A percentile compares a stretch with the other conserved stretches of the same genome.
Evolutionary conservation across 75 land plant species (phyloP).

Genomic region (Selaginella moellendorffii): DNA sequence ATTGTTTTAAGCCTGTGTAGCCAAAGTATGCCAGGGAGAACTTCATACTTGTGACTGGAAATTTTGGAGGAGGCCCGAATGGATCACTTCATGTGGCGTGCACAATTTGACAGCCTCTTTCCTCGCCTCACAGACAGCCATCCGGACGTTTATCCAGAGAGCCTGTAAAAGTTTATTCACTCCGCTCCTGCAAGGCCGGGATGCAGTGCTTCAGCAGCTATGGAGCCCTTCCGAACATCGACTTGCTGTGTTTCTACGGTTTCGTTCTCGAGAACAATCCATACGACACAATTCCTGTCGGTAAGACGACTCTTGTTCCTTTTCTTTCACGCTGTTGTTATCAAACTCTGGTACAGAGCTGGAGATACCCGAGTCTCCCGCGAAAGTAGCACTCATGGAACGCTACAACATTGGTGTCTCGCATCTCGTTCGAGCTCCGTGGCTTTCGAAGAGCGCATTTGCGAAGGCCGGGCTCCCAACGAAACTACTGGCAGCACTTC

Average conservation of each 20-base stretch:
- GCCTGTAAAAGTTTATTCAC: constrained; percentile 29
- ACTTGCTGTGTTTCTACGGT: constrained; percentile 67
- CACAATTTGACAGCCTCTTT: too few relatives aligned
- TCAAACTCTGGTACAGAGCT: constrained; percentile 30
- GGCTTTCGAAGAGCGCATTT: constrained; percentile 33
- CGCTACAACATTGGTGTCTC: constrained; percentile 12
- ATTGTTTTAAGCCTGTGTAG: too few relatives aligned
- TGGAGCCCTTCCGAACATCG: constrained; percentile 46
- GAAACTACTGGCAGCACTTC: constrained; percentile 35
- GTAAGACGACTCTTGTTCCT: constrained; percentile 24
- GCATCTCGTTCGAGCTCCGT: constrained; percentile 62
- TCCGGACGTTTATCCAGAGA: too few relatives aligned
- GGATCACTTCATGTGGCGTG: too few relatives aligned
- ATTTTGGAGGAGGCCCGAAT: too few relatives aligned
- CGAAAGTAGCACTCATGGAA: not conserved
- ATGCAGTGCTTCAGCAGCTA: constrained; percentile 64
- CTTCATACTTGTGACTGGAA: too few relatives aligned
- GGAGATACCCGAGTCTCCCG: constrained; percentile 22
- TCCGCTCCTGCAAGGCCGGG: constrained; percentile 53
- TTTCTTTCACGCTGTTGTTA: too few relatives aligned
- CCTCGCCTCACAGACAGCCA: too few relatives aligned
- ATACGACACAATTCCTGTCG: constrained; percentile 60
- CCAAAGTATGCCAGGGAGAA: too few relatives aligned
- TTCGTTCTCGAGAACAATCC: constrained; percentile 57
- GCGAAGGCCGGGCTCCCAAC: constrained; percentile 41